A percentile compares a stretch with the other conserved stretches of the same genome.
phyloP scores from a whole-genome alignment of 2,329 filamentous ascomycete genomes.

The Coniosporium tulheliwenetii region DNA sequence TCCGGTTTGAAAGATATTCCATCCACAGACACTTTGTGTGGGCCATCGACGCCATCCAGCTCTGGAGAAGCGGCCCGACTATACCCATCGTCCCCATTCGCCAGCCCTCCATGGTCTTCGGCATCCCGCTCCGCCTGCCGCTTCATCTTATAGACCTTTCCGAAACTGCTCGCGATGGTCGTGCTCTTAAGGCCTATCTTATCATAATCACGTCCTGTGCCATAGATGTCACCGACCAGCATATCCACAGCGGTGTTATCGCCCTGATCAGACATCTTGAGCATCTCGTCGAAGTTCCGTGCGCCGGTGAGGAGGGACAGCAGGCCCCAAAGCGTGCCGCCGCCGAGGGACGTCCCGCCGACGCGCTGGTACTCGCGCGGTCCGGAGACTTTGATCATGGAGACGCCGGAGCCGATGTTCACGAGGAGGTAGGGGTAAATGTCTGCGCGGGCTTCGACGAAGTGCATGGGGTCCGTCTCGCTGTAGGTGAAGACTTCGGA shows the following conservation, averaged over 20 bases:
- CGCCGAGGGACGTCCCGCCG: conserved; percentile 84
- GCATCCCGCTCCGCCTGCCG: conserved; percentile 63
- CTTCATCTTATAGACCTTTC: conserved; percentile 92
- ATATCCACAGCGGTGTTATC: conserved; percentile 93
- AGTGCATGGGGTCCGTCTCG: conserved; percentile 72
- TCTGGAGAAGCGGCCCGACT: too few relatives aligned
- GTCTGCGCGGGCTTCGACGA: conserved; percentile 58
- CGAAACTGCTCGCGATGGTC: conserved; percentile 90
- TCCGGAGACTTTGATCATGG: conserved; percentile 91
- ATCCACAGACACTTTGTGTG: conserved; percentile 6
- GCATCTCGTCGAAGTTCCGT: conserved; percentile 93
- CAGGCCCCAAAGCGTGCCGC: conserved; percentile 94
- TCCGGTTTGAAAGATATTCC: conserved; percentile 52
- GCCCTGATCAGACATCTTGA: conserved; percentile 74
- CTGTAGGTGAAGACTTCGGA: conserved; percentile 95
- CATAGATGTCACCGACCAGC: conserved; percentile 96
- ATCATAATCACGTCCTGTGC: conserved; percentile 59
- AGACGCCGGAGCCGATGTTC: conserved; percentile 94
- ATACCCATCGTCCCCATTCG: too few relatives aligned
- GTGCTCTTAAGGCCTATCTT: conserved; percentile 94
- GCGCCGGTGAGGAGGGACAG: conserved; percentile 86
- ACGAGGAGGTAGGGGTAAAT: conserved; percentile 96
- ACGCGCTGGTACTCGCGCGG: conserved; percentile 78
- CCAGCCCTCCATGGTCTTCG: conserved; percentile 36
- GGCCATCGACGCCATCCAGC: too few relatives aligned